Percentiles rank a stretch among this genome's conserved stretches.
Evolutionary conservation across 108 stramenopile genomes (phyloP).

Genomic region (Skeletonema grethae): DNA sequence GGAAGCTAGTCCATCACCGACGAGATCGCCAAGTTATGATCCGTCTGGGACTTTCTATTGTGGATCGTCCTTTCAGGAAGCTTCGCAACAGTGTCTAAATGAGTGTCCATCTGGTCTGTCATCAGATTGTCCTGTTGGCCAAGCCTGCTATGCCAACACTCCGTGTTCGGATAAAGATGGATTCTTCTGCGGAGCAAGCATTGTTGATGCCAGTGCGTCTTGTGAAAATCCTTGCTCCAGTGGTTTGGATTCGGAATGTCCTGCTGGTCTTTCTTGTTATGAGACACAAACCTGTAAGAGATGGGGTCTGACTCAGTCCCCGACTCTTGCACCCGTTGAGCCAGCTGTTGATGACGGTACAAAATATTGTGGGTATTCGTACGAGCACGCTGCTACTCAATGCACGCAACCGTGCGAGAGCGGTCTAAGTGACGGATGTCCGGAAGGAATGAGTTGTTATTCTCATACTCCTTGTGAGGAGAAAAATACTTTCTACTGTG

Average conservation of each 20-base stretch:
- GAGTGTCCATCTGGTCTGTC: slow-evolving; percentile 41
- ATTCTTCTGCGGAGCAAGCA: slow-evolving; percentile 51
- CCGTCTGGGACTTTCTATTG: slow-evolving; percentile 41
- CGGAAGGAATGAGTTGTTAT: slow-evolving; percentile 46
- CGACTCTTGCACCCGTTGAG: slow-evolving; percentile 23
- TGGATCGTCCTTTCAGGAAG: slow-evolving; percentile 38
- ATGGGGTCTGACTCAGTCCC: slow-evolving; percentile 4
- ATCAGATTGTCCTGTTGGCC: slow-evolving; percentile 37
- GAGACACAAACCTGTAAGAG: slow-evolving; percentile 40
- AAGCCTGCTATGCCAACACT: slow-evolving; percentile 52
- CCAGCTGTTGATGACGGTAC: slow-evolving; percentile 44
- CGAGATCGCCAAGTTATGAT: slow-evolving; percentile 30
- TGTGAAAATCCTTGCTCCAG: slow-evolving; percentile 35
- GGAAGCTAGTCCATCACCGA: slow-evolving; percentile 8
- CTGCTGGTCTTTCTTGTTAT: slow-evolving; percentile 31
- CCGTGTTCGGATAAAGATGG: slow-evolving; percentile 39
- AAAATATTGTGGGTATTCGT: slow-evolving; percentile 44
- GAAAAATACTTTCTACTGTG: slow-evolving; percentile 46
- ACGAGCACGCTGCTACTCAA: slow-evolving; percentile 32
- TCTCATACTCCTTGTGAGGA: slow-evolving; percentile 51
- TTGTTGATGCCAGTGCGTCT: slow-evolving; percentile 48
- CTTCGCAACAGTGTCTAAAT: slow-evolving; percentile 19
- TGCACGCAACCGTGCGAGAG: slow-evolving; percentile 37
- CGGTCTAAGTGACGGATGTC: slow-evolving; percentile 43
- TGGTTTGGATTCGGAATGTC: slow-evolving; percentile 44